These are phyloP conservation scores for Fallopia convolvulus DNA, from an alignment of 148 eudicot genomes.

Conservation along the genomic window DNA sequence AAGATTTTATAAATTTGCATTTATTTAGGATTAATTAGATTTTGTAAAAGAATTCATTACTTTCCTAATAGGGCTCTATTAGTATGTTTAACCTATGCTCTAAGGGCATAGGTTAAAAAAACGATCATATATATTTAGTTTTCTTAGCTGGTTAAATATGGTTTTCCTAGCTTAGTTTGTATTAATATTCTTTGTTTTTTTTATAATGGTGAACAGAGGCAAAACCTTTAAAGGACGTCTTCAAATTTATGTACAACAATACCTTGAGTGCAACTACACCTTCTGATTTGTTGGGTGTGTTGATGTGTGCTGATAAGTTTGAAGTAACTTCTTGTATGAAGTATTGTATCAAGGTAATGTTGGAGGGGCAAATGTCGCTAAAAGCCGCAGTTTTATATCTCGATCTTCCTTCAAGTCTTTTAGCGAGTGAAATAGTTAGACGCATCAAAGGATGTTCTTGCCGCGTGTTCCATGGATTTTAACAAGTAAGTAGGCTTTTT, in stretches of 20 bases:
- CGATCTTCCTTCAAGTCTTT: constrained; percentile 68
- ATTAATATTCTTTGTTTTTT: no score
- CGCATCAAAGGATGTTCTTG: constrained; percentile 61
- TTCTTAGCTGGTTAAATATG: no score
- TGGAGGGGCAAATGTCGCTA: constrained; percentile 58
- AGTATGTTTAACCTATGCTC: no score
- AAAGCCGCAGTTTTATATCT: constrained; percentile 54
- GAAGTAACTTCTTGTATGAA: constrained; percentile 79
- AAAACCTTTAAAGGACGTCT: constrained; percentile 60
- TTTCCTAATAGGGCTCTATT: no score
- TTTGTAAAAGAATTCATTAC: no score
- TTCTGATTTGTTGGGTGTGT: constrained; percentile 53
- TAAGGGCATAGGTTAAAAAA: no score
- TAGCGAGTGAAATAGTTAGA: constrained; percentile 70
- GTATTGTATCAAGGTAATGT: constrained; percentile 40
- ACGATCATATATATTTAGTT: no score
- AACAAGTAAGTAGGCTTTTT: constrained; percentile 36
- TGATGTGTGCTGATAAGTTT: constrained; percentile 75
- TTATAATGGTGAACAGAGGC: constrained; percentile 43
- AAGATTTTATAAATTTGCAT: no score
- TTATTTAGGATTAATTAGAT: no score
- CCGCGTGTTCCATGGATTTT: constrained; percentile 48
- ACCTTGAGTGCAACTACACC: constrained; percentile 42
- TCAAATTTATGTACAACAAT: constrained; percentile 70
- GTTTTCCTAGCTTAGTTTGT: no score